These are phyloP conservation scores for Gossypium davidsonii DNA, from an alignment of 441 rosid species.

Conservation along the genomic window DNA sequence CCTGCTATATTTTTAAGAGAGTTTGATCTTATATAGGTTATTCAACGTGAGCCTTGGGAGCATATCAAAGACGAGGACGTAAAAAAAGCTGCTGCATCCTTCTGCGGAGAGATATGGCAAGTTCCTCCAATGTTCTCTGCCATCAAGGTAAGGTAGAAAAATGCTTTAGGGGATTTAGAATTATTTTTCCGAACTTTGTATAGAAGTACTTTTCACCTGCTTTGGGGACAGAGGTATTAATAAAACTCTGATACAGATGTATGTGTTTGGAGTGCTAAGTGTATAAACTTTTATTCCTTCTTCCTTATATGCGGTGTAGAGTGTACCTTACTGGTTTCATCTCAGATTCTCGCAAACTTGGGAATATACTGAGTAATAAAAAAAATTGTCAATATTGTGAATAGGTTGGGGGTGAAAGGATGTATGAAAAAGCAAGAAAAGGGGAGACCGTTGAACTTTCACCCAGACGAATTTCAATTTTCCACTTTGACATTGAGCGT, in stretches of 20 bases:
- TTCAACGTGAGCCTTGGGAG: constrained; percentile 95
- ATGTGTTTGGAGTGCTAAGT: background rate
- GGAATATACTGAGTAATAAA: background rate
- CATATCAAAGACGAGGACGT: constrained; percentile 81
- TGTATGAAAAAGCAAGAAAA: constrained; percentile 97
- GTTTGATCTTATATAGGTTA: constrained; percentile 43
- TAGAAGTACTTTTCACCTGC: background rate
- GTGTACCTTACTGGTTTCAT: background rate
- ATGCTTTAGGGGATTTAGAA: background rate
- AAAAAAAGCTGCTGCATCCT: constrained; percentile 66
- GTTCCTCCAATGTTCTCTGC: constrained; percentile 99
- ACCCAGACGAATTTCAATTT: constrained; percentile 82
- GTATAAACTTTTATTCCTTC: background rate
- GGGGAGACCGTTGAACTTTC: constrained; percentile 87
- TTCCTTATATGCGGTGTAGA: background rate
- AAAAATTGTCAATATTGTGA: background rate
- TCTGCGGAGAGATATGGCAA: constrained; percentile 96
- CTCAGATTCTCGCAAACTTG: background rate
- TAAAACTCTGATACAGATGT: background rate
- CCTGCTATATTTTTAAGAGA: background rate
- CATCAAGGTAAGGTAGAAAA: constrained; percentile 60
- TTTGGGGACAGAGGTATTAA: background rate
- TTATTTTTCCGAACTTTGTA: too few relatives aligned
- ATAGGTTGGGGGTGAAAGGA: constrained; percentile 93
- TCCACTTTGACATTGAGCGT: constrained; percentile 71